Conservation (phyloP, 2,329 filamentous ascomycete genomes). For the Parafenestella ontariensis region DNA sequence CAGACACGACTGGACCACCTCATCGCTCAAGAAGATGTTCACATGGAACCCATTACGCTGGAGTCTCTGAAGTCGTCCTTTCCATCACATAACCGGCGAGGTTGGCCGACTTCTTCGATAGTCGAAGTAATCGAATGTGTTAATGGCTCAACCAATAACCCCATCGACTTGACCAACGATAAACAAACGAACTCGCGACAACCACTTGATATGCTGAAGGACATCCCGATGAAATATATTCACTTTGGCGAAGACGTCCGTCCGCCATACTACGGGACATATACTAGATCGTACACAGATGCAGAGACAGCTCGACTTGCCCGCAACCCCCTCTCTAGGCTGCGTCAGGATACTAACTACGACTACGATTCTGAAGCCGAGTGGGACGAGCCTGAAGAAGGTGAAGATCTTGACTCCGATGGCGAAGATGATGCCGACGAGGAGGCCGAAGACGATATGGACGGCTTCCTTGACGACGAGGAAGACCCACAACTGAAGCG, state of each 20-base stretch:
- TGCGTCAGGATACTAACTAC: conserved; percentile 73
- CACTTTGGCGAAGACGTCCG: conserved; percentile 69
- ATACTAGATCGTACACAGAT: conserved; percentile 65
- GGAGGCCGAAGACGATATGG: conserved; percentile 83
- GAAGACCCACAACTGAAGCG: conserved; percentile 67
- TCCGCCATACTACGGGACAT: conserved; percentile 74
- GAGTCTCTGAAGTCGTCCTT: conserved; percentile 29
- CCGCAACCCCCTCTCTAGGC: conserved; percentile 61
- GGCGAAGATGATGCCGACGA: conserved; percentile 73
- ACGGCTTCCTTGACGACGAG: conserved; percentile 87
- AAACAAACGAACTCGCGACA: conserved; percentile 24
- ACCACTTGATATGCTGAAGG: conserved; percentile 55
- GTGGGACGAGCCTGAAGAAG: conserved; percentile 80
- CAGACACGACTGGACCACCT: conserved; percentile 37
- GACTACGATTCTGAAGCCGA: conserved; percentile 86
- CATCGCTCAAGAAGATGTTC: conserved; percentile 18
- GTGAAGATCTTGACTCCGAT: conserved; percentile 70
- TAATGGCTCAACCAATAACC: conserved; percentile 51
- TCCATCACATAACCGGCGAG: conserved; percentile 16
- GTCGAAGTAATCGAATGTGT: conserved; percentile 53
- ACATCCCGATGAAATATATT: conserved; percentile 69
- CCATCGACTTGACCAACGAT: conserved; percentile 54
- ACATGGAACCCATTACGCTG: conserved; percentile 19
- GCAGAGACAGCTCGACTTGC: conserved; percentile 56
- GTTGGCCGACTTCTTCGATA: conserved; percentile 31